These are phyloP conservation scores for Ochetophila trinervis DNA, from an alignment of 306 rosid genomes.

Conservation along the genomic window DNA sequence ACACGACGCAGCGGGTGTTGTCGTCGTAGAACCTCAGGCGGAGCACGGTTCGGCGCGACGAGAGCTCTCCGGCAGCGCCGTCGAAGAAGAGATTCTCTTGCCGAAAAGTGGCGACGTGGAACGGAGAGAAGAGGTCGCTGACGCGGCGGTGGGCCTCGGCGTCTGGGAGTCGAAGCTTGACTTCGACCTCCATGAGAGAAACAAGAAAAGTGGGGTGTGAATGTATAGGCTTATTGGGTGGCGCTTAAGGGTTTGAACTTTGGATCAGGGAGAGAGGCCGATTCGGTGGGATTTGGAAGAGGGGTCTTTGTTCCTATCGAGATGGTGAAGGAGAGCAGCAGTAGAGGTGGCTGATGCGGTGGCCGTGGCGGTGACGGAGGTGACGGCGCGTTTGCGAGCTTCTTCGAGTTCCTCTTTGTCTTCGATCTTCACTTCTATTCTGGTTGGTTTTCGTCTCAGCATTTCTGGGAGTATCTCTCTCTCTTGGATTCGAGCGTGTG, in stretches of 20 bases:
- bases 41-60: constrained; percentile 55
- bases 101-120: constrained; percentile 54
- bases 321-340: constrained; percentile 50
- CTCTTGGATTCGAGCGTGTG: no score
- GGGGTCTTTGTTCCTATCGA: constrained; percentile 47
- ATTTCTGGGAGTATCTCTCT: constrained; percentile 24
- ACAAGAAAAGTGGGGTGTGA: no score
- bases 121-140: constrained; percentile 46
- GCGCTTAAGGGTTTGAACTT: background rate
- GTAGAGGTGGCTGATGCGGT: constrained; percentile 41
- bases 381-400: constrained; percentile 56
- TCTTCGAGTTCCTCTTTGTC: constrained; percentile 84
- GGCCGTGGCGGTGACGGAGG: constrained; percentile 17
- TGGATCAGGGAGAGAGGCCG: constrained; percentile 22
- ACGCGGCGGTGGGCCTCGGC: constrained; percentile 44
- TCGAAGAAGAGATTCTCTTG: constrained; percentile 88
- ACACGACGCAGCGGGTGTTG: constrained; percentile 53
- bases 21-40: constrained; percentile 70
- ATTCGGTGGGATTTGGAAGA: constrained; percentile 41
- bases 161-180: constrained; percentile 67
- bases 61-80: constrained; percentile 61
- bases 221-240: background rate
- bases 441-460: constrained; percentile 68
- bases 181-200: constrained; percentile 52
- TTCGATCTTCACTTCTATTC: constrained; percentile 67